phyloP scores from a whole-genome alignment of 345 rosid species.

The Cochlearia excelsa region DNA sequence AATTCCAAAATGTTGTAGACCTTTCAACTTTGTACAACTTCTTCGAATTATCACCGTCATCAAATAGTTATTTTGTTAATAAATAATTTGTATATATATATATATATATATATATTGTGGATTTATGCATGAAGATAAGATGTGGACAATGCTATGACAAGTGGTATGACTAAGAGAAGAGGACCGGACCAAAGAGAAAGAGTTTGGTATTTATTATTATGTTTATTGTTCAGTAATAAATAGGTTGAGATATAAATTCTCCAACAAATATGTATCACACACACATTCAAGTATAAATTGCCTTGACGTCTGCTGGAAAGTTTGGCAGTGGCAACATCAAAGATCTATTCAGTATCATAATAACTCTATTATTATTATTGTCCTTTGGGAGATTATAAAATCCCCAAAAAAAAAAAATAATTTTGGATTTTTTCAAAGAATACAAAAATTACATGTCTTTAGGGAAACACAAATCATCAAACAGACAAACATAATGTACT shows the following conservation, averaged over 20 bases:
- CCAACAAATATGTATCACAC: conserved; percentile 28
- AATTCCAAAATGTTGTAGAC: neutral
- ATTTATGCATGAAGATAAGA: conserved; percentile 2
- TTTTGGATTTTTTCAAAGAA: conserved; percentile 4
- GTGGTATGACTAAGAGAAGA: conserved; percentile 20
- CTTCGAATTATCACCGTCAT: conserved; percentile 28
- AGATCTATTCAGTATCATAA: conserved; percentile 28
- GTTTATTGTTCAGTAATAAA: conserved; percentile 24
- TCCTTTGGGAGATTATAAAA: conserved; percentile 10
- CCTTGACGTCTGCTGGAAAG: conserved; percentile 30
- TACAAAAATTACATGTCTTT: conserved; percentile 5
- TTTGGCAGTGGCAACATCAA: conserved; percentile 29
- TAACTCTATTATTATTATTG: conserved; percentile 6
- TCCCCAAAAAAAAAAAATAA: conserved; percentile 3
- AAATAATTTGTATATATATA: neutral
- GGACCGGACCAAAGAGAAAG: conserved; percentile 12
- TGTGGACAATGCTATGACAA: conserved; percentile 32
- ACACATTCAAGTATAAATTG: conserved; percentile 29
- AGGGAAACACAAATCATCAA: too few relatives aligned
- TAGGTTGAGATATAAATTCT: conserved; percentile 28
- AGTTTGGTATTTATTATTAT: conserved; percentile 24
- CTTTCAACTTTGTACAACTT: conserved; percentile 19
- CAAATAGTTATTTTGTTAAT: neutral
- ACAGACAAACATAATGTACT: too few relatives aligned
- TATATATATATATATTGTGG: neutral